phyloP scores from a whole-genome alignment of 225 moss, liverwort and hornwort species.

The Neckera pumila region DNA sequence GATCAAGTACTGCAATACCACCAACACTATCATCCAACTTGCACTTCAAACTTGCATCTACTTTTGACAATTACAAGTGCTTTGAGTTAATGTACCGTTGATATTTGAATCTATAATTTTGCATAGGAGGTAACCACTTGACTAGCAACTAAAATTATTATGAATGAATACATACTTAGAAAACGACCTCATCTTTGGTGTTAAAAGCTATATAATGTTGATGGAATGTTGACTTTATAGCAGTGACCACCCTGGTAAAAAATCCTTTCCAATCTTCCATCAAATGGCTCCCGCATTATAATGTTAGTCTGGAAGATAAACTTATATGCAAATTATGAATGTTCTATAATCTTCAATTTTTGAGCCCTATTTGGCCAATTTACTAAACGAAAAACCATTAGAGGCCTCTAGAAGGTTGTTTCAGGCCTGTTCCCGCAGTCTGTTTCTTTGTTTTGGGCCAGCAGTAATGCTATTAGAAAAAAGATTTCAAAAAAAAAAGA shows the following conservation, averaged over 20 bases:
- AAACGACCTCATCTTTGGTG: not conserved
- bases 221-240: not conserved
- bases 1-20: slow-evolving; percentile 13
- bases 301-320: fast-evolving
- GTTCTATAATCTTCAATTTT: not conserved
- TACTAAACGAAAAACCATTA: not conserved
- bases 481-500: too few species aligned
- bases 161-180: not conserved
- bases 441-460: too few species aligned
- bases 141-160: not conserved
- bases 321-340: not conserved
- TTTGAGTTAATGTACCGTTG: not conserved
- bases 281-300: not conserved
- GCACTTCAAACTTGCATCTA: slow-evolving; percentile 27
- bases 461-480: too few species aligned
- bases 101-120: not conserved
- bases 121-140: not conserved
- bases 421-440: too few species aligned
- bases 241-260: not conserved
- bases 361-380: fast-evolving
- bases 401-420: too few species aligned
- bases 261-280: not conserved
- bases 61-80: not conserved
- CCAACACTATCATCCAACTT: slow-evolving; percentile 33
- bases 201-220: not conserved